Evolutionary conservation across 768 basidiomycete genomes (phyloP).

Genomic region (Termitomyces sp.): DNA sequence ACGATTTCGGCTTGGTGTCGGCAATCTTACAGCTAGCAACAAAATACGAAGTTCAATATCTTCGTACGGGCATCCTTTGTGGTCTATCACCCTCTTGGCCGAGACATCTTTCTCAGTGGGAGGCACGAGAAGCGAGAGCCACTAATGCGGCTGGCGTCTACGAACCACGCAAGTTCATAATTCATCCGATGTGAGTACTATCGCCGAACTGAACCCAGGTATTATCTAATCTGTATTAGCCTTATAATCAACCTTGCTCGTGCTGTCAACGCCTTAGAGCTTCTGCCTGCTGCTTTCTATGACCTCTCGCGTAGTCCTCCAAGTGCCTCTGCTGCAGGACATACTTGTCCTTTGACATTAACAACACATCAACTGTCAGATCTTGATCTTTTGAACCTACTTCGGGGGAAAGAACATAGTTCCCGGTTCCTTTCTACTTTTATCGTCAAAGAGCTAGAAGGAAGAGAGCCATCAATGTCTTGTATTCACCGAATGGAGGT

Average conservation of each 20-base stretch:
- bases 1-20: constrained; percentile 51
- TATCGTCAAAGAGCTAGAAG: constrained; percentile 71
- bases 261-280: constrained; percentile 47
- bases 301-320: constrained; percentile 70
- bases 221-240: constrained; percentile 29
- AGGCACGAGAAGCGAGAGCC: constrained; percentile 56
- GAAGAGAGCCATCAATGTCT: constrained; percentile 43
- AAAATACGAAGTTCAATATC: constrained; percentile 55
- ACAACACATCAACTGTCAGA: constrained; percentile 40
- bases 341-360: constrained; percentile 32
- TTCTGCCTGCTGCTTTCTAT: constrained; percentile 76
- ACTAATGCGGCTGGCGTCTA: constrained; percentile 49
- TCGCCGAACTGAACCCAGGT: background rate
- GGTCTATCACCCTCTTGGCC: constrained; percentile 58
- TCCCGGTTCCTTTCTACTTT: constrained; percentile 77
- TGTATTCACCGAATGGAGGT: constrained; percentile 50
- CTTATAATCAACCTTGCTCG: constrained; percentile 65
- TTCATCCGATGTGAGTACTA: constrained; percentile 64
- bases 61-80: constrained; percentile 55
- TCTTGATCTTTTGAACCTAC: constrained; percentile 52
- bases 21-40: constrained; percentile 61
- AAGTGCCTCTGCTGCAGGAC: constrained; percentile 55
- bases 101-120: constrained; percentile 59
- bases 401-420: constrained; percentile 69
- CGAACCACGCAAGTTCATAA: constrained; percentile 48